Base-by-base conservation (phyloP, 805 yeast species). In the Starmerella riodocensis region DNA sequence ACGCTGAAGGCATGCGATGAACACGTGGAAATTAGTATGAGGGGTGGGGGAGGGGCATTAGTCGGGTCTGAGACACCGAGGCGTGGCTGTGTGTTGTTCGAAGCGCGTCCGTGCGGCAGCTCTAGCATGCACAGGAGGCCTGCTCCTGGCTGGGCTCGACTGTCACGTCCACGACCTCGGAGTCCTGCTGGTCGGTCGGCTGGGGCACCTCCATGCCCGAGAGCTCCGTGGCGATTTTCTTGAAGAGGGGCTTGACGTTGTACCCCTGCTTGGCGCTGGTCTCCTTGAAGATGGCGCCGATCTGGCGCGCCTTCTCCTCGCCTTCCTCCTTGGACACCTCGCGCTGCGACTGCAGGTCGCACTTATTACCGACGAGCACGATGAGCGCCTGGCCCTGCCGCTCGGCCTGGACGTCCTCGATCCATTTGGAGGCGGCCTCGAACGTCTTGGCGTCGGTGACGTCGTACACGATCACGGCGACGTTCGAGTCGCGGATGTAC, bases 391-490 rank as follows among this genome's bases (percentile, higher is more conserved):
- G 84, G 24, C 69, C 68, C 9, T 95, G 96, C 48, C 97, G 71
- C 63, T 88, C 98, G 46, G 83, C 77, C 55, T 80, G 79, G 6
- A 91, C 96, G 57, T 88, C 96, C 51, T 82, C 91, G 48, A 84
- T 76, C 98, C 98, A 91, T 58, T 82, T 81, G 50, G 74, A 74
- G 49, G 91, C 75, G 50, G 78, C 78, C 43, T 77, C 78, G 61
- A 88, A 88, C 16, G 93, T 75, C 53, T 81, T 81, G 28, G 64
- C 63, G 55, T 76, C 79, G 6, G 96, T 84, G 43, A 88, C 79
- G 58, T 91, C 98, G 62, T 88, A 88, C 18, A 93, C 94, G 21
- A 91, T 78, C 34, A 91, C 93, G 0, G 98, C 97, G n/a, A 91
- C 97, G 53, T 86, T 85, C 13, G 93, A 80, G 60, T 91, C 98